Evolutionary conservation across 179 eudicot species (phyloP), one percentile per base, ranked within the genome.

Genomic region (Silene coronaria): DNA sequence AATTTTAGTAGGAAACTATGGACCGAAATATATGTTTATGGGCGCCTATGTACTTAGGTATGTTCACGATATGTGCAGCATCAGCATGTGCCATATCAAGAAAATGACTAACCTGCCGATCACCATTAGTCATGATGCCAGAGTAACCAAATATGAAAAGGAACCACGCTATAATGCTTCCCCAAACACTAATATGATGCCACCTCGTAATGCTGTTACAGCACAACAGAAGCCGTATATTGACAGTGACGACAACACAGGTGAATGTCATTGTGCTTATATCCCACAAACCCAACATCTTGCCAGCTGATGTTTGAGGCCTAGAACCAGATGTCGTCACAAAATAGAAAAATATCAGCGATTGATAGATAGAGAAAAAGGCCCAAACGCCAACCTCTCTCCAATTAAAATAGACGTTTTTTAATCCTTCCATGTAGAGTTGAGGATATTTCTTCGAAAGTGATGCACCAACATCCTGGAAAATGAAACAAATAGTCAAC

Each of bases 231-330:
- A 95, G 96, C 53, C 99, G 97, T 83, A 95, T 74, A 77, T 95
- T 95, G 72, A 91, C 97, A 28, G 99, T 92, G 68, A 91, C 79
- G 23, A 95, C 90, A 24, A 95, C 78, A 81, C 91, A 86, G 7
- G 91, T 92, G 86, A 92, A 95, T 68, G 91, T 94, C 92, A 91
- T 88, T 61, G 99, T 92, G 84, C 99, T 95, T 68, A 92, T 87
- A 79, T 95, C 99, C 99, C 99, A 95, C 48, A 90, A 86, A 71
- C 99, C 97, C 75, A 95, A 86, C 85, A 89, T 89, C 88, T 87
- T 92, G 67, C 99, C 99, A 19, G 91, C 68, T 75, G 97, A 89
- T 78, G 89, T 89, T 71, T 89, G 86, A 87, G 90, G 90, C 36
- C 62, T 73, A 11, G 83, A 70, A 75, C 90, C 96, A 53, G 97